phyloP scores from a whole-genome alignment of 257 asterid species.

The Linderniella brevidens region DNA sequence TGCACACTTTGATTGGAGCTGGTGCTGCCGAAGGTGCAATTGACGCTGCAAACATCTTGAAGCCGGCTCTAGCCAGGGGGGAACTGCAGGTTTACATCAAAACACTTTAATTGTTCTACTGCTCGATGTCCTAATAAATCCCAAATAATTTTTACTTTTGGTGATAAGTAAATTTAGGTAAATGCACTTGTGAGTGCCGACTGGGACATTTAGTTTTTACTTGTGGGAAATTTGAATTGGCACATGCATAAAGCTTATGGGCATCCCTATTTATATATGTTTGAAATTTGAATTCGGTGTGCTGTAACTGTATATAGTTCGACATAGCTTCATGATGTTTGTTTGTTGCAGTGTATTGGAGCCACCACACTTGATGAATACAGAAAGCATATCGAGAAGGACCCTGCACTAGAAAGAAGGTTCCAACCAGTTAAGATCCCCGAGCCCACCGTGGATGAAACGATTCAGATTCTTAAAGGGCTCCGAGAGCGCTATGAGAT shows the following conservation, averaged over 20 bases:
- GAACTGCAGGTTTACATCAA: slow-evolving; percentile 61
- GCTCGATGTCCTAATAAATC: too few relatives aligned
- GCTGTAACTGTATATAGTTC: too few relatives aligned
- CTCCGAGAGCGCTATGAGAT: slow-evolving; percentile 81
- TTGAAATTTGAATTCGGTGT: too few relatives aligned
- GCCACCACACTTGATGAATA: slow-evolving; percentile 89
- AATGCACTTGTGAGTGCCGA: too few relatives aligned
- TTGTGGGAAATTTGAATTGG: too few relatives aligned
- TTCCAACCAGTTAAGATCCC: slow-evolving; percentile 95
- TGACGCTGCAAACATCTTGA: slow-evolving; percentile 89
- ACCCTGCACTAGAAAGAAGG: slow-evolving; percentile 55
- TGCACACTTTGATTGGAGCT: slow-evolving; percentile 91
- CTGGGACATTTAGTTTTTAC: too few relatives aligned
- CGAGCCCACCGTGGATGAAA: slow-evolving; percentile 85
- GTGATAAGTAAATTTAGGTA: too few relatives aligned
- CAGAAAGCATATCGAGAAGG: slow-evolving; percentile 83
- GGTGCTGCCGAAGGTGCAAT: slow-evolving; percentile 99
- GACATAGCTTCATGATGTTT: neutral
- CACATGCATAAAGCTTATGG: too few relatives aligned
- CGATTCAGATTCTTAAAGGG: slow-evolving; percentile 80
- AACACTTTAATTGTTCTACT: neutral
- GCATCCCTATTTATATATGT: too few relatives aligned
- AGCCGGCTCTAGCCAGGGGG: slow-evolving; percentile 90
- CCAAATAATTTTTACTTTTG: too few relatives aligned
- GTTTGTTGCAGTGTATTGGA: slow-evolving; percentile 63